Evolutionary conservation across 805 yeast species (phyloP), one percentile per base, ranked within the genome.

Genomic region (Cyberlindnera mrakii): DNA sequence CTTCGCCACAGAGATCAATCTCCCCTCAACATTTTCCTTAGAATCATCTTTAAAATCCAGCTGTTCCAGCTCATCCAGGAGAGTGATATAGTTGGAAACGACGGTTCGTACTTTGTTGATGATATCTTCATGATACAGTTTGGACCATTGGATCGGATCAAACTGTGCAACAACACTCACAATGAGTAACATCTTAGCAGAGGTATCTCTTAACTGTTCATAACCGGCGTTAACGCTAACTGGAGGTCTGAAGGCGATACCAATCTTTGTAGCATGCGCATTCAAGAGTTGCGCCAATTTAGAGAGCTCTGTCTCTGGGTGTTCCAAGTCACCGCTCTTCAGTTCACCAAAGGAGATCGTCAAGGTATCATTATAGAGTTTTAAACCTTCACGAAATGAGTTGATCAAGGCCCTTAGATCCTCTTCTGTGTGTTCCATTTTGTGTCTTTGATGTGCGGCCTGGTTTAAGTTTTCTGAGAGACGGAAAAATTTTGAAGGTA

Each of bases 221-320:
- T 59, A 66, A 0, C 82, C 80, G 1, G 83, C 78, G 39, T 66
- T 67, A 0, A 62, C 55, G 18, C 69, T 63, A 35, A 75, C 70
- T 1, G 80, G 79, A 3, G 85, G 80, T 52, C 77, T 78, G 65
- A 79, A 83, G 0, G 82, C 75, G 23, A 83, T 71, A 1, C 89
- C 90, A 6, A 85, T 66, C 58, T 86, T 86, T 3, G 96, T 87
- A 3, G 82, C 70, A 57, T 85, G 89, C 1, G 96, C 89, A 59
- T 72, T 80, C 8, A 82, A 67, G 33, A 87, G 64, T 44, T 74
- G 70, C 16, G 77, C 59, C 6, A 85, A 54, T 57, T 87, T 88
- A 5, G 56, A 60, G 14, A 85, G 53, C 52, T 87, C 95, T 6
- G 63, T 66, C 8, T 77, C 50, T 3, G 86, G 82, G 6, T 65